Percentiles rank a stretch among this genome's conserved stretches.
phyloP scores from a whole-genome alignment of 2,329 filamentous ascomycete genomes.

The Golovinomyces cichoracearum region DNA sequence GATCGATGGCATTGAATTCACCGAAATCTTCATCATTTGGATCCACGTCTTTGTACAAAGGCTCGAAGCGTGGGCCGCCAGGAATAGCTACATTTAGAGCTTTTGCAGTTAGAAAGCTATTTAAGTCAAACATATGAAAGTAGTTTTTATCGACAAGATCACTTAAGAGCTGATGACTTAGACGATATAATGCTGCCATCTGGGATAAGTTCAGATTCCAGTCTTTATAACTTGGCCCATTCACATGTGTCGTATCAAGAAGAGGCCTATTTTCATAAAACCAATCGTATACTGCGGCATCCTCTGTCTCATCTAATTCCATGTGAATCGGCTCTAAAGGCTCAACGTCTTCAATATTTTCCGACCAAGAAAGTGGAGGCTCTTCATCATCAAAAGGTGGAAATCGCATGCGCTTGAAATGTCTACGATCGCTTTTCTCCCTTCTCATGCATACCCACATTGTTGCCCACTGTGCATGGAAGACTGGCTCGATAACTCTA shows the following conservation, averaged over 20 bases:
- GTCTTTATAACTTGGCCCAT: constrained; percentile 82
- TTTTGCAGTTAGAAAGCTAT: constrained; percentile 88
- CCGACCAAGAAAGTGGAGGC: constrained; percentile 87
- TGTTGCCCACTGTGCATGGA: constrained; percentile 94
- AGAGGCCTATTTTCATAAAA: constrained; percentile 88
- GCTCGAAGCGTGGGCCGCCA: constrained; percentile 91
- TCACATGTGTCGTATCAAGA: constrained; percentile 75
- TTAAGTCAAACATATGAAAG: constrained; percentile 87
- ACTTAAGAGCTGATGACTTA: constrained; percentile 72
- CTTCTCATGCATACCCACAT: constrained; percentile 99
- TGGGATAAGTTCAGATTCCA: constrained; percentile 87
- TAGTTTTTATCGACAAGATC: constrained; percentile 93
- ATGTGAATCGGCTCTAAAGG: constrained; percentile 94
- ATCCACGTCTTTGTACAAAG: constrained; percentile 93
- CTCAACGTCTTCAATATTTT: constrained; percentile 96
- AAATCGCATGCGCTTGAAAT: constrained; percentile 98
- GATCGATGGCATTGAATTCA: constrained; percentile 97
- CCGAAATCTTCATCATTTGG: constrained; percentile 98
- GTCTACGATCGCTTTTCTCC: constrained; percentile 80
- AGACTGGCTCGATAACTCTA: constrained; percentile 89
- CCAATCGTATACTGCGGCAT: constrained; percentile 80
- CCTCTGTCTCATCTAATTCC: constrained; percentile 86
- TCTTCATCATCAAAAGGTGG: constrained; percentile 97
- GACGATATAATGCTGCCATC: constrained; percentile 82
- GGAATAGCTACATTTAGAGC: constrained; percentile 91